Percentiles rank a stretch among this genome's conserved stretches.
phyloP scores from a whole-genome alignment of 345 rosid species.

The Pistacia vera region DNA sequence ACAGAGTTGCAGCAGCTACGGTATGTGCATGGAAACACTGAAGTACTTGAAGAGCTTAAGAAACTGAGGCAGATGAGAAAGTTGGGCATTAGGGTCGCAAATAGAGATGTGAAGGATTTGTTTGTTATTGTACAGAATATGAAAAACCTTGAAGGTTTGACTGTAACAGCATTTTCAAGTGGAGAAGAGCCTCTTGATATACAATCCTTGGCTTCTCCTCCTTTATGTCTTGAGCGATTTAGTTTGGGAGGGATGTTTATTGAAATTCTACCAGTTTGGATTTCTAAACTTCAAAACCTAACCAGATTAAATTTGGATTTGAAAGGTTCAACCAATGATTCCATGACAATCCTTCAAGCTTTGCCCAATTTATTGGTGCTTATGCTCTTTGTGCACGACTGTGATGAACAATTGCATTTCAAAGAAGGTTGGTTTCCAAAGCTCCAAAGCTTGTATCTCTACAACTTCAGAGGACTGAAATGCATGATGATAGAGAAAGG shows the following conservation, averaged over 20 bases:
- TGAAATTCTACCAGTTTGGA: constrained; percentile 2
- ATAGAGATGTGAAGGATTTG: neutral
- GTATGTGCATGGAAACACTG: no score
- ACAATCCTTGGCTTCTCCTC: constrained; percentile 6
- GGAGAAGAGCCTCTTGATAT: constrained; percentile 4
- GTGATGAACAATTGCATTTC: neutral
- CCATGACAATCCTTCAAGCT: neutral
- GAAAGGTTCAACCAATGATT: neutral
- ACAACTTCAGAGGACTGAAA: neutral
- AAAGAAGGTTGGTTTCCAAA: neutral
- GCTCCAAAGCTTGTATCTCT: neutral
- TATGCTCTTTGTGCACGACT: no score
- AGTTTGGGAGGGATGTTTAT: no score
- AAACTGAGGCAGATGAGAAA: constrained; percentile 10
- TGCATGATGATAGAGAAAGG: neutral
- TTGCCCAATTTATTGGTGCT: neutral
- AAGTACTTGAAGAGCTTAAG: neutral
- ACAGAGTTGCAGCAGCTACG: no score
- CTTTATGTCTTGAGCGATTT: neutral
- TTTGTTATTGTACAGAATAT: neutral
- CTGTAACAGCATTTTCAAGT: neutral
- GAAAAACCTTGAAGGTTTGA: neutral
- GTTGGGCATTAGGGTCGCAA: constrained; percentile 8
- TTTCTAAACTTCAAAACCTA: neutral
- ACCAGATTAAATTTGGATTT: neutral